Percentiles rank a stretch among this genome's conserved stretches.
Evolutionary conservation across 768 basidiomycete genomes (phyloP).

Genomic region (Auriculariales sp.): DNA sequence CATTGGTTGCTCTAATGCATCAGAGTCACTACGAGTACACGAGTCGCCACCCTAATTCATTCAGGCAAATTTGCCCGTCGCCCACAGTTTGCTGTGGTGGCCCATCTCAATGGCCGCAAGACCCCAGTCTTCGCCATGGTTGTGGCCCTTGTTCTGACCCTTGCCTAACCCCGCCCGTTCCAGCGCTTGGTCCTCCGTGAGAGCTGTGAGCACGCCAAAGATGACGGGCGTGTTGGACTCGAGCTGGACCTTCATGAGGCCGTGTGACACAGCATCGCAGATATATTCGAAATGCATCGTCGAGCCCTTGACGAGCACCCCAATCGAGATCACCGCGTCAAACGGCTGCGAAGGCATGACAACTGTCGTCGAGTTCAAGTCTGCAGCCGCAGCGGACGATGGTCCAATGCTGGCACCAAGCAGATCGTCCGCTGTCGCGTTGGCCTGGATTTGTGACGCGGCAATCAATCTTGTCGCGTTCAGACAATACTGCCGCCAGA

Average conservation of each 20-base stretch:
- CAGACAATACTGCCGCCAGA: background rate
- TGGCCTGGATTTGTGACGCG: slow-evolving; percentile 71
- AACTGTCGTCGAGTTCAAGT: slow-evolving; percentile 13
- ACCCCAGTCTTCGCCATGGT: slow-evolving; percentile 99
- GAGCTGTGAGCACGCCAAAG: slow-evolving; percentile 88
- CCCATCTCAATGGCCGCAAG: slow-evolving; percentile 92
- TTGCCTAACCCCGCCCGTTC: slow-evolving; percentile 82
- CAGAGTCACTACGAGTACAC: slow-evolving; percentile 51
- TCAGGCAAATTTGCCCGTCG: slow-evolving; percentile 44
- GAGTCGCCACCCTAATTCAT: slow-evolving; percentile 74
- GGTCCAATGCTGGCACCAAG: slow-evolving; percentile 42
- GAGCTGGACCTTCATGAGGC: slow-evolving; percentile 86
- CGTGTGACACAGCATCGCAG: slow-evolving; percentile 83
- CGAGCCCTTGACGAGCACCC: slow-evolving; percentile 92
- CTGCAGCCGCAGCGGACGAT: slow-evolving; percentile 17
- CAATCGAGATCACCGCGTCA: slow-evolving; percentile 92
- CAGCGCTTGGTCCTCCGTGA: slow-evolving; percentile 88
- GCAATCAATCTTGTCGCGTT: slow-evolving; percentile 55
- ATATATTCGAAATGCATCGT: slow-evolving; percentile 99
- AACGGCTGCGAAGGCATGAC: slow-evolving; percentile 52
- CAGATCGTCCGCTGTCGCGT: slow-evolving; percentile 67
- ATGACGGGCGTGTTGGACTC: slow-evolving; percentile 91
- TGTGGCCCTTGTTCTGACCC: slow-evolving; percentile 65
- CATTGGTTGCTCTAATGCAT: too few species aligned
- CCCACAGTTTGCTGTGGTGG: slow-evolving; percentile 47